Percentiles rank a stretch among this genome's conserved stretches.
Conservation (phyloP, 2,329 filamentous ascomycete species). For the Tolypocladium inflatum region DNA sequence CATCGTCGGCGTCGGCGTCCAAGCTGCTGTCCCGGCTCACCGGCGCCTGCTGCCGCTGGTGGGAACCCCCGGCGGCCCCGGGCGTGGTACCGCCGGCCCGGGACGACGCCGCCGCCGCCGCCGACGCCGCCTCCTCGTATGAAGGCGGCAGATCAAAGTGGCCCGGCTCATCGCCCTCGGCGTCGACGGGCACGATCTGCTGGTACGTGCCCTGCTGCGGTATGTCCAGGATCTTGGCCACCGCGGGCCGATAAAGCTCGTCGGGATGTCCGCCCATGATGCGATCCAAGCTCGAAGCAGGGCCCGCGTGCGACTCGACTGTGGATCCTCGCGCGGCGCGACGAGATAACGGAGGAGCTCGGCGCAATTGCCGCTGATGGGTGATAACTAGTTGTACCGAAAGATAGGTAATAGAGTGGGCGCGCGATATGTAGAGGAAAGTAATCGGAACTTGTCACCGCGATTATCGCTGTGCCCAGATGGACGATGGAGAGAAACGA, state of each 20-base stretch:
- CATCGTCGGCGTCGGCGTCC: neutral
- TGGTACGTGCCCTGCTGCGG: neutral
- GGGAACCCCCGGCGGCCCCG: neutral
- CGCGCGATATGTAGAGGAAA: neutral
- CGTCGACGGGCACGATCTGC: neutral
- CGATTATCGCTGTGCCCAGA: neutral
- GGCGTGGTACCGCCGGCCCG: neutral
- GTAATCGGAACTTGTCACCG: neutral
- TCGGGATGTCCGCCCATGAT: neutral
- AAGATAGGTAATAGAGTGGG: neutral
- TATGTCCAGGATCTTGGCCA: neutral
- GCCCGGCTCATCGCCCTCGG: neutral
- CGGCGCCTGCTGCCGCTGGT: neutral
- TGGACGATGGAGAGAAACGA: neutral
- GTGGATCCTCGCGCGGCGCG: neutral
- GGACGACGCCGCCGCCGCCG: neutral
- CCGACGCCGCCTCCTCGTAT: constrained; percentile 1
- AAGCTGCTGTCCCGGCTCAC: neutral
- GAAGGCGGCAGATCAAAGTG: neutral
- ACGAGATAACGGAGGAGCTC: neutral
- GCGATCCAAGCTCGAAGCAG: neutral
- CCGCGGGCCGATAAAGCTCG: neutral
- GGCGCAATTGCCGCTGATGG: neutral
- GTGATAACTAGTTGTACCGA: neutral
- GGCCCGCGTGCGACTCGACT: neutral